Evolutionary conservation across 2,329 filamentous ascomycete genomes (phyloP).

Genomic region (Helicocarpus griseus): DNA sequence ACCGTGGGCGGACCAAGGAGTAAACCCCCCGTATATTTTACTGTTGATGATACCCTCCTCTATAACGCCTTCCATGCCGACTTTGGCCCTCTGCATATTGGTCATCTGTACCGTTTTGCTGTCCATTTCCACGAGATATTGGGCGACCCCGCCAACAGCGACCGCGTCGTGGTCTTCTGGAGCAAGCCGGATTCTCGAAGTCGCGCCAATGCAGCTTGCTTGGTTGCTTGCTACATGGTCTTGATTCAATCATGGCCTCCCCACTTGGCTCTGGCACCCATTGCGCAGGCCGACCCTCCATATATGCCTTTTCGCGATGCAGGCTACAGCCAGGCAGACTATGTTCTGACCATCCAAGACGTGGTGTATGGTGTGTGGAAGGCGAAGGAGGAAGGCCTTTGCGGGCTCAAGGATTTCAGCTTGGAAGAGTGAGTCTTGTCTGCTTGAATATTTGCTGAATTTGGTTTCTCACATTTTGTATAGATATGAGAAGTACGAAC

Average conservation of each 20-base stretch:
- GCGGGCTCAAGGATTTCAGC: slow-evolving; percentile 85
- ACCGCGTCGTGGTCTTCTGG: slow-evolving; percentile 90
- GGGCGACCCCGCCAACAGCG: slow-evolving; percentile 81
- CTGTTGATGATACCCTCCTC: slow-evolving; percentile 79
- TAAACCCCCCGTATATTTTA: slow-evolving; percentile 78
- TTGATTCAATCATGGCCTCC: slow-evolving; percentile 96
- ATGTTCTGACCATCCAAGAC: slow-evolving; percentile 89
- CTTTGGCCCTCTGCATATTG: slow-evolving; percentile 94
- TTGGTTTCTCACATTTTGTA: slow-evolving; percentile 4
- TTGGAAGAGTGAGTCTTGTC: slow-evolving; percentile 61
- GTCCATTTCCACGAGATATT: slow-evolving; percentile 93
- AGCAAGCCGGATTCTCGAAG: slow-evolving; percentile 85
- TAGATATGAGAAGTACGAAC: slow-evolving; percentile 83
- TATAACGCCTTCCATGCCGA: slow-evolving; percentile 99
- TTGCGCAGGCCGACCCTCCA: slow-evolving; percentile 91
- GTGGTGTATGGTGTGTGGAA: slow-evolving; percentile 98
- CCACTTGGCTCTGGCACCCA: slow-evolving; percentile 86
- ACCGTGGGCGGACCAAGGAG: slow-evolving; percentile 41
- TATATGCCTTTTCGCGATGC: slow-evolving; percentile 98
- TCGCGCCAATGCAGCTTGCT: slow-evolving; percentile 79
- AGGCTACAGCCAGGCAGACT: slow-evolving; percentile 96
- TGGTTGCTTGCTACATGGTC: slow-evolving; percentile 98
- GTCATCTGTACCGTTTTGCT: slow-evolving; percentile 92
- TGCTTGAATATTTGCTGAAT: neutral
- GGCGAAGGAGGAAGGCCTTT: slow-evolving; percentile 90